Evolutionary conservation across 2,329 filamentous ascomycete genomes (phyloP), one percentile per base, ranked within the genome.

Genomic region (Oidium heveae): DNA sequence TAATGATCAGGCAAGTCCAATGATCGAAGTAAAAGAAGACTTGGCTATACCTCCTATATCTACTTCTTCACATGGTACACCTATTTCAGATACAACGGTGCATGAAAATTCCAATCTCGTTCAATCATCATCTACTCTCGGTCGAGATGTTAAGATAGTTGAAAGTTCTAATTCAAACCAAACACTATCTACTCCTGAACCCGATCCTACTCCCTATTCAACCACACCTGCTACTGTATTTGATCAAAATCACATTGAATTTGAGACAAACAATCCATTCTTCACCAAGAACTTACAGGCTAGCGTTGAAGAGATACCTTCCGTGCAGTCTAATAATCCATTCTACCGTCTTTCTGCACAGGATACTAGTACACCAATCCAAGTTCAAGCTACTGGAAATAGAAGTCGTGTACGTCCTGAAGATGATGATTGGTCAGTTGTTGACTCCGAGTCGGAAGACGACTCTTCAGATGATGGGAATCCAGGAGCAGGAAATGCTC

Each of bases 261-360:
- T 76, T 1, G 85, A 94, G 68, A 94, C 86, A 62, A 89, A 85
- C 67, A 96, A 96, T 65, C 91, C 91, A 2, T 98, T 94, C 71
- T 86, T 89, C 71, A 86, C 83, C 68, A 91, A 88, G 70, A 80
- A 93, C 73, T 80, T 79, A 52, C 82, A 88, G 65, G 71, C 78
- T 60, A 66, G 64, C 70, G 58, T 71, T 16, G 66, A 72, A 33
- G 64, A 70, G 24, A 63, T 72, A 22, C 64, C 71, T 51, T 65
- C 71, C 61, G 54, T 53, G 55, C 71, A 62, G 60, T 68, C 85
- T n/a, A 96, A 86, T 10, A 98, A 98, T 65, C 91, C 91, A 4
- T 98, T 96, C 79, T 85, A 94, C 67, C 84, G 87, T 55, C 78
- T 94, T 65, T 79, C 83, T 5, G 77, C 85, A 58, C 73, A 76